These are phyloP conservation scores for Monilinia fructigena DNA, from an alignment of 2,329 filamentous ascomycete genomes.

Conservation along the genomic window DNA sequence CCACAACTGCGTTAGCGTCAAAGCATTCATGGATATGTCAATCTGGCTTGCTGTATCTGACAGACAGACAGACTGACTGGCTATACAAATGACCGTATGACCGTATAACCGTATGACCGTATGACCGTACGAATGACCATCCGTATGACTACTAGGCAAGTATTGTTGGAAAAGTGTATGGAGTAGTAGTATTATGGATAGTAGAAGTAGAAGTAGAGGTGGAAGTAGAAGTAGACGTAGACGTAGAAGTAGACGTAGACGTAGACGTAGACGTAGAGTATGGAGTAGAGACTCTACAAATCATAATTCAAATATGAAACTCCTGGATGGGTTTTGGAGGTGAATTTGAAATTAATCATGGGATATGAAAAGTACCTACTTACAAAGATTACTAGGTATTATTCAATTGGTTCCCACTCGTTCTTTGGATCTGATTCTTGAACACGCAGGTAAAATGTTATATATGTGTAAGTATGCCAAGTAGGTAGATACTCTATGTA, in stretches of 20 bases:
- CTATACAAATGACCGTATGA: neutral
- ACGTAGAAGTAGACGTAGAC: too few species aligned
- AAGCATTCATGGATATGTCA: neutral
- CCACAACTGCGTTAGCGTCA: constrained; percentile 14
- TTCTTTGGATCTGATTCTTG: neutral
- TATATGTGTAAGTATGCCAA: too few species aligned
- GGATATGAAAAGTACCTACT: neutral
- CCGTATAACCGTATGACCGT: neutral
- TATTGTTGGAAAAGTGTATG: too few species aligned
- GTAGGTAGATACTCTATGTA: too few species aligned
- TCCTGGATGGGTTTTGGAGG: neutral
- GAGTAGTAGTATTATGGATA: too few species aligned
- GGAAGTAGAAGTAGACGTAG: too few species aligned
- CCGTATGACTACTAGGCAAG: too few species aligned
- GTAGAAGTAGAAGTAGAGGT: too few species aligned
- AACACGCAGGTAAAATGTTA: too few species aligned
- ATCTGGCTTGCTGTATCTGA: constrained; percentile 1
- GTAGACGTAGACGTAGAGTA: too few species aligned
- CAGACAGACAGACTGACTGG: too few species aligned
- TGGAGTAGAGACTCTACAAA: too few species aligned
- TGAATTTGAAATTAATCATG: neutral
- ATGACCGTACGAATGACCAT: neutral
- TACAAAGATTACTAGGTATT: neutral
- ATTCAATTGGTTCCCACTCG: constrained; percentile 5
- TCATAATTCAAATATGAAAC: neutral